Evolutionary conservation across 768 basidiomycete genomes (phyloP).

Genomic region (Amanita rimosa): DNA sequence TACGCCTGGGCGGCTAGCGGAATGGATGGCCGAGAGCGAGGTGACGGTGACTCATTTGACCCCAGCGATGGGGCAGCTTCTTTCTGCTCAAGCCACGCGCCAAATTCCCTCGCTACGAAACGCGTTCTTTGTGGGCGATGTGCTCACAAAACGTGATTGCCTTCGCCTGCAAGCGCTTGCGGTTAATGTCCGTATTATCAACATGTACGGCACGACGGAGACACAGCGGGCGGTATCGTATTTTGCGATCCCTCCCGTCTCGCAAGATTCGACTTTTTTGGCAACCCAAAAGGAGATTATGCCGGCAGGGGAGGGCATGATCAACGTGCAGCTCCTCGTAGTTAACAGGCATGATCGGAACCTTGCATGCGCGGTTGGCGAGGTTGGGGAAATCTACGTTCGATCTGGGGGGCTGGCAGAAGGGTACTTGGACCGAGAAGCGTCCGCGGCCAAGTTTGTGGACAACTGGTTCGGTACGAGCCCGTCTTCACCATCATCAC

Average conservation of each 20-base stretch:
- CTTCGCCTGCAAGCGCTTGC: conserved; percentile 89
- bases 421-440: conserved; percentile 79
- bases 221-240: conserved; percentile 98
- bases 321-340: conserved; percentile 93
- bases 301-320: conserved; percentile 95
- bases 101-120: conserved; percentile 80
- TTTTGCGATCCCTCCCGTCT: conserved; percentile 81
- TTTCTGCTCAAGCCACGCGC: conserved; percentile 68
- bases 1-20: conserved; percentile 89
- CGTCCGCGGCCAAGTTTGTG: conserved; percentile 88
- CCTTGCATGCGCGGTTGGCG: conserved; percentile 85
- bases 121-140: conserved; percentile 99
- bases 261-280: conserved; percentile 81
- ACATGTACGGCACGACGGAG: conserved; percentile 99
- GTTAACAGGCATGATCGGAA: conserved; percentile 84
- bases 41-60: conserved; percentile 97
- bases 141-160: conserved; percentile 97
- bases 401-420: conserved; percentile 93
- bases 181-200: conserved; percentile 86
- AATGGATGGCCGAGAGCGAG: conserved; percentile 93
- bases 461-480: conserved; percentile 74
- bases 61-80: conserved; percentile 97
- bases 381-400: conserved; percentile 98
- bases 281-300: conserved; percentile 95
- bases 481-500: conserved; percentile 7